phyloP scores from a whole-genome alignment of 169 alveolate species.

The Plasmodium relictum region DNA sequence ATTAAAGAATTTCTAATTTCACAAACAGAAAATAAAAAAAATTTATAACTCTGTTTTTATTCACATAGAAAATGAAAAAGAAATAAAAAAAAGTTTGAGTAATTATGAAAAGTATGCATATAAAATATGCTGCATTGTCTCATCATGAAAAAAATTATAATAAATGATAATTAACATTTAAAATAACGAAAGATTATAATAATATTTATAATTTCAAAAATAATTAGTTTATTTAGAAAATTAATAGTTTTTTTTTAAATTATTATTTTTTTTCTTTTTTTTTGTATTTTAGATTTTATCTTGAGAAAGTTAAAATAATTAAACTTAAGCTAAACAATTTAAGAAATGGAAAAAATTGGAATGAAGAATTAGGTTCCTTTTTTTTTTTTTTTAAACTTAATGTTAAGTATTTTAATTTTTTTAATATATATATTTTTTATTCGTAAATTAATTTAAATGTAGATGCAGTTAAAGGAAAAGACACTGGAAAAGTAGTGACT shows the following conservation, averaged over 20 bases:
- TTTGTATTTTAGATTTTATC: conserved; percentile 41
- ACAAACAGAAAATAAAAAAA: not conserved
- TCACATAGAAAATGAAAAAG: conserved; percentile 27
- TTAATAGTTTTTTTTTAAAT: not conserved
- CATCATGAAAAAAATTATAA: no score
- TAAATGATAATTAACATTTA: no score
- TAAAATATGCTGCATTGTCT: not conserved
- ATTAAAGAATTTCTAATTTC: not conserved
- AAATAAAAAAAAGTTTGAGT: conserved; percentile 6
- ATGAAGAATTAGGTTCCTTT: conserved; percentile 15
- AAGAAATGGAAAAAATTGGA: conserved; percentile 23
- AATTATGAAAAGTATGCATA: conserved; percentile 21
- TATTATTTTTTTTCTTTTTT: conserved; percentile 2
- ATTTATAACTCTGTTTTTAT: not conserved
- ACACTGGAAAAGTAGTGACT: not conserved
- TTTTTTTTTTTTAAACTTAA: no score
- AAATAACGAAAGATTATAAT: no score
- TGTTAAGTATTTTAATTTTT: no score
- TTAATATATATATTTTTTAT: not conserved
- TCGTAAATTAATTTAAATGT: not conserved
- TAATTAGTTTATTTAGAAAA: no score
- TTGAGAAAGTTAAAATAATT: conserved; percentile 17
- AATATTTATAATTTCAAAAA: no score
- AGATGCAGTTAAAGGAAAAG: conserved; percentile 3
- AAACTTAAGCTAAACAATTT: conserved; percentile 23